Conservation (phyloP, 768 basidiomycete species). For the Russula virescens region DNA sequence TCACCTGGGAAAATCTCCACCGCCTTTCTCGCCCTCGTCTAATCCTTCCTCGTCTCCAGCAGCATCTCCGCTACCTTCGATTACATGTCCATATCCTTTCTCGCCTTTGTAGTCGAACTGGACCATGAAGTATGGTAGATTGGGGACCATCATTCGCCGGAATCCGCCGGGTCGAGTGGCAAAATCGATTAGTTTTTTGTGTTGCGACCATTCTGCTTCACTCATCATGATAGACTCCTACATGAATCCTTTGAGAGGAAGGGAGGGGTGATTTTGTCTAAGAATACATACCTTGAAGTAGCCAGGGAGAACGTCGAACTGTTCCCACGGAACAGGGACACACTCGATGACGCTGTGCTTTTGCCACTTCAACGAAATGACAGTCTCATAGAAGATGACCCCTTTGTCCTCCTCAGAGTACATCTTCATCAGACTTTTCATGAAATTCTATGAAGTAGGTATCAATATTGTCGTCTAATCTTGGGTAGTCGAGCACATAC, state of each 20-base stretch:
- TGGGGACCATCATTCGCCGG: conserved; percentile 90
- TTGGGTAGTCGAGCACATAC: conserved; percentile 42
- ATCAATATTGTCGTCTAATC: background rate
- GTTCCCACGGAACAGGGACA: conserved; percentile 84
- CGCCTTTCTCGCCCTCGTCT: conserved; percentile 85
- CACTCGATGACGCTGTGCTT: conserved; percentile 92
- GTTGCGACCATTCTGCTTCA: conserved; percentile 97
- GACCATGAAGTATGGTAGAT: conserved; percentile 98
- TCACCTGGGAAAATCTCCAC: conserved; percentile 85
- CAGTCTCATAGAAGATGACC: conserved; percentile 93
- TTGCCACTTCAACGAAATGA: conserved; percentile 79
- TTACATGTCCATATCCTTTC: conserved; percentile 96
- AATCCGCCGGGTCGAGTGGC: conserved; percentile 87
- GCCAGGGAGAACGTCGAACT: conserved; percentile 81
- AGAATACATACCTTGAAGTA: conserved; percentile 73
- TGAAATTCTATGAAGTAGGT: conserved; percentile 49
- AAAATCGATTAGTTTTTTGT: conserved; percentile 96
- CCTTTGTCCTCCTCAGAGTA: conserved; percentile 90
- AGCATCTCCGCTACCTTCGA: conserved; percentile 78
- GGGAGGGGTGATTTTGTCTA: background rate
- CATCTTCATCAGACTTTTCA: conserved; percentile 96
- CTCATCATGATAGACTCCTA: conserved; percentile 92
- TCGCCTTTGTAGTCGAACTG: conserved; percentile 98
- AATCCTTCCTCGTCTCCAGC: conserved; percentile 58
- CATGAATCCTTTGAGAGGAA: background rate